Base-by-base conservation (phyloP, 2,329 filamentous ascomycete genomes). In the Xylariales sp. region DNA sequence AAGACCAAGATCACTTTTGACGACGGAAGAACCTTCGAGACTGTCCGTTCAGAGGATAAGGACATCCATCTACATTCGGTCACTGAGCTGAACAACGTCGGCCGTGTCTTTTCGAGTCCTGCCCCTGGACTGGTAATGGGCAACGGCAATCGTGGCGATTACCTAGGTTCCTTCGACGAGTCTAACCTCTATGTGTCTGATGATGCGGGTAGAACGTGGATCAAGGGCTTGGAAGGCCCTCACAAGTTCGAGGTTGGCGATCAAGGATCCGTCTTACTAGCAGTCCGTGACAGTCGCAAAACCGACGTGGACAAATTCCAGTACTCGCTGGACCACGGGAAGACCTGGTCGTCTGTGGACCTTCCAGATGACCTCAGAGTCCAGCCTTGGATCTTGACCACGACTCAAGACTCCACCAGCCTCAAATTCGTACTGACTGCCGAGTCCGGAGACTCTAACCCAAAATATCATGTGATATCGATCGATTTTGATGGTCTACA, bases 181-280 rank as follows among this genome's bases (percentile, higher is more conserved):
- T 83, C 88, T 10, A 80, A 87, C 59, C 76, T 95, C 1, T 97
- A 82, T 57, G 80, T 97, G 19, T 98, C 93, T 0, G 87, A 95
- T 56, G 82, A 97, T 62, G 91, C 90, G 15, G 93, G 93, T 29
- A 66, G 88, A 46, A 90, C 82, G 1, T 98, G 94, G 93, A 78
- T 71, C 27, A 71, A 82, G 57, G 78, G 82, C 1, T 73, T 87
- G 4, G 72, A 89, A 12, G 87, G 88, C 15, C 86, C 90, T 10
- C 89, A 97, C 66, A 93, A 94, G 61, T 98, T 95, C 63, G 90
- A 96, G 57, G 94, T 97, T 60, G 93, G 93, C 40, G 91, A 96
- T 53, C 85, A 94, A 51, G 93, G 93, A 2, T 89, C 89, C 12
- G 78, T 98, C 15, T 70, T 98, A 21, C 75, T 97, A 21, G 93